Base-by-base conservation (phyloP, 257 asterid genomes). In the Verbena officinalis region DNA sequence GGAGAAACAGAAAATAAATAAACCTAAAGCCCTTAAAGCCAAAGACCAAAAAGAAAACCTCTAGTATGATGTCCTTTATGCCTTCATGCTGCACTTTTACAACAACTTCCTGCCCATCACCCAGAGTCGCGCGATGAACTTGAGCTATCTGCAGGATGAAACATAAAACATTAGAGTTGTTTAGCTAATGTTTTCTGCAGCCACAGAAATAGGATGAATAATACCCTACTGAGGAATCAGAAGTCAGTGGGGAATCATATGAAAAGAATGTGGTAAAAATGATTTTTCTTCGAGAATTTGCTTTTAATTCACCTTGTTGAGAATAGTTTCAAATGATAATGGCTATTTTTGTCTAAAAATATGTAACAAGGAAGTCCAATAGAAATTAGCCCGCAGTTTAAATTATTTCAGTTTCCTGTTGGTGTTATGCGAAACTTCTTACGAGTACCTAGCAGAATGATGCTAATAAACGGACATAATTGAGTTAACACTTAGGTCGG, bases 71-170 rank as follows among this genome's bases (percentile, higher is more conserved):
- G 66, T 79, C 86, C 83, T 93, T 85, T 64, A 93, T 81, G 67
- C 90, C 91, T 64, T 90, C 94, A 63, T 93, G 98, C 64, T 93
- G 98, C 81, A 93, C 96, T 90, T 93, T 93, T 63, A 93, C 96
- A 58, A 93, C 98, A 51, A 90, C 91, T 55, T 87, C 87, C 76
- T 80, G 83, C 59, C 95, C 91, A 65, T 90, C 95, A 54, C 52
- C 68, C 58, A 90, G 72, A 73, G 97, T 93, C 10, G 98, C 98
- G 61, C 96, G 90, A 80, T 93, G 98, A 77, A 93, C 98, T 86
- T 93, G 98, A 56, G 98, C 98, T 76, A 93, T 93, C 98, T 93
- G 86, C 71, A 27, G 57, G 31, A 39, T 44, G 48, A 27, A 45
- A 31, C 34, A 15, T 44, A 38, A 59, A 24, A 66, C 33, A 27